Base-by-base conservation (phyloP, 371 early-diverging fungal genomes). In the Funneliformis caledonium region DNA sequence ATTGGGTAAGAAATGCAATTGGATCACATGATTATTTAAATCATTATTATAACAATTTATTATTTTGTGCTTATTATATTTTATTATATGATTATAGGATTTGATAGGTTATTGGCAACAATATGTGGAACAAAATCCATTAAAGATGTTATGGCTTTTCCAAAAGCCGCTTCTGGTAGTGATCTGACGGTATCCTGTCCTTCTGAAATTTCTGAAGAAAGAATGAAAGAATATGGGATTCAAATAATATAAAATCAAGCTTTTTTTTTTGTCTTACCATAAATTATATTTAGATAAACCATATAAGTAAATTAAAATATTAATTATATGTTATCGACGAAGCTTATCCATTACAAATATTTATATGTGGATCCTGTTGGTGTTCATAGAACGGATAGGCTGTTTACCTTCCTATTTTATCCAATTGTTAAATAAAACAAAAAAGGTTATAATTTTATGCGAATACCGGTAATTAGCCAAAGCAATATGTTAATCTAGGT, bases 101-200 rank as follows among this genome's bases (percentile, higher is more conserved):
- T 97, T 78, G 97, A 97, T 81, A 88, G 97, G 11, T 78, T 97
- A 47, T 89, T 97, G 86, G 89, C 95, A 5, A 92, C 96, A 69
- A 76, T 96, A 76, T 93, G 93, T 78, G 88, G 90, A 16, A 87
- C 95, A 0, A 62, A 87, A 0, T 94, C 95, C 33, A 93, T 97
- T 73, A 90, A 96, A 19, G 96, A 96, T 79, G 97, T 97, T 47
- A 96, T 97, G 83, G 97, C 97, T 4, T 97, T 97, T 83, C 97
- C 97, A 2, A 97, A 97, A 81, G 88, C 95, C 11, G 87, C 93
- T 4, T 91, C 90, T 47, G 96, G 96, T 42, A 91, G 91, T 37
- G 97, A 97, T 83, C 85, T 95, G 65, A 93, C 94, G 37, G 94
- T 95, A n/a, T 89, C 89, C 19, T 92, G 94, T 78, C 97, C 97